phyloP scores from a whole-genome alignment of 768 basidiomycete genomes.

The Cantharellus cinnabarinus region DNA sequence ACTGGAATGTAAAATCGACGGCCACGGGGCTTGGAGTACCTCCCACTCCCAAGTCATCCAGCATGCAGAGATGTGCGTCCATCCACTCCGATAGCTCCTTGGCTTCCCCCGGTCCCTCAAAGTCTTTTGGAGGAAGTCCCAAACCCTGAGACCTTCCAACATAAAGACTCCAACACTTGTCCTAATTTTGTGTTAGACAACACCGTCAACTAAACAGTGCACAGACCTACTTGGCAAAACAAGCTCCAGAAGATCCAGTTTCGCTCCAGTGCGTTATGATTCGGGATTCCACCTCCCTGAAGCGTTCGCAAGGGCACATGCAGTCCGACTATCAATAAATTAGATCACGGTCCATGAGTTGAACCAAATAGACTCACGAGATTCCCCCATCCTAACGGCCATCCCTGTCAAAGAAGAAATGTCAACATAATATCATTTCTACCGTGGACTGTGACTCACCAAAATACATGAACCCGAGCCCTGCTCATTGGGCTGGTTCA shows the following conservation, averaged over 20 bases:
- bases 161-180: slow-evolving; percentile 44
- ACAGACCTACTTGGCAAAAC: slow-evolving; percentile 26
- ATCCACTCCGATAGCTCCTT: too few species aligned
- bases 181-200: slow-evolving; percentile 16
- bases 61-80: too few species aligned
- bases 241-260: slow-evolving; percentile 42
- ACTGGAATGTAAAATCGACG: neutral
- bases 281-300: slow-evolving; percentile 28
- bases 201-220: neutral
- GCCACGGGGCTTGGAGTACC: too few species aligned
- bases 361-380: slow-evolving; percentile 37
- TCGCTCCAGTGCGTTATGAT: slow-evolving; percentile 34
- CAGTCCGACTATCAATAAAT: neutral
- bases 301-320: slow-evolving; percentile 18
- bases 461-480: slow-evolving; percentile 25
- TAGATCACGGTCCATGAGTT: slow-evolving; percentile 31
- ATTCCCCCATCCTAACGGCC: slow-evolving; percentile 37
- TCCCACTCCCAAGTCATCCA: too few species aligned
- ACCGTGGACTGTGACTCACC: slow-evolving; percentile 11
- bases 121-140: neutral
- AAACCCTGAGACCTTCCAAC: slow-evolving; percentile 32
- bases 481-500: neutral
- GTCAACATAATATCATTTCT: neutral
- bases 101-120: too few species aligned
- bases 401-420: slow-evolving; percentile 22